Base-by-base conservation (phyloP, 2,329 filamentous ascomycete species). In the Phialophora macrospora region DNA sequence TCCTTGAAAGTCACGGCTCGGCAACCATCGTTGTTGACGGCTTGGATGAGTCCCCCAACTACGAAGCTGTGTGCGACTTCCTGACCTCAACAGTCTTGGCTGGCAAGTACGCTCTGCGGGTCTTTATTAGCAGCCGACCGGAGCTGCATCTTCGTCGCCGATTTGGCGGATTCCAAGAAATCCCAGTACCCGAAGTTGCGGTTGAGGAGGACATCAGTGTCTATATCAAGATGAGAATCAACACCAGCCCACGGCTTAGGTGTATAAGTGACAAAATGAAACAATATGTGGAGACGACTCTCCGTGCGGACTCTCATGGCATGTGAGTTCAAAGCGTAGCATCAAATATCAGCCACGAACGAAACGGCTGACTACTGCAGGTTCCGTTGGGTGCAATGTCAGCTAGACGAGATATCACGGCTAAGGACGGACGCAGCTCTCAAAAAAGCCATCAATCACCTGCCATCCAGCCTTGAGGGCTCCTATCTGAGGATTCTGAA, bases 331-430 rank as follows among this genome's bases (percentile, higher is more conserved):
- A 20, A 46, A 26, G 22, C 6, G 9, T 8, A 22, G 5, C n/a
- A 14, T 30, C 32, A 60, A 6, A 22, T 26, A 0, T 11, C 8
- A 44, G 6, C 17, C 17, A n/a, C 17, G 38, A 44, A 11, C 48
- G 3, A 52, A 28, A 22, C 8, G 12, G 30, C 26, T 26, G 1
- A 28, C 12, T 11, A 2, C 24, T 60, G 6, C n/a, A 70, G 68
- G 67, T 71, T 71, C 44, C 69, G 69, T 17, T 71, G 69, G 69
- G 69, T 70, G 6, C 68, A 70, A 55, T 70, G 68, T 48, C 69
- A 71, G 51, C 38, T 71, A 4, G 68, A 70, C 55, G 68, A 65
- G 17, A 68, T 71, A 2, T 62, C 60, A 17, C 51, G 51, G 9
- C 48, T 66, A 11, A 51, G 66, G 34, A 70, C 66, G 12, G 64